Evolutionary conservation across 108 stramenopile species (phyloP), one percentile per base, ranked within the genome.

Genomic region (Discostella stelligeroides): DNA sequence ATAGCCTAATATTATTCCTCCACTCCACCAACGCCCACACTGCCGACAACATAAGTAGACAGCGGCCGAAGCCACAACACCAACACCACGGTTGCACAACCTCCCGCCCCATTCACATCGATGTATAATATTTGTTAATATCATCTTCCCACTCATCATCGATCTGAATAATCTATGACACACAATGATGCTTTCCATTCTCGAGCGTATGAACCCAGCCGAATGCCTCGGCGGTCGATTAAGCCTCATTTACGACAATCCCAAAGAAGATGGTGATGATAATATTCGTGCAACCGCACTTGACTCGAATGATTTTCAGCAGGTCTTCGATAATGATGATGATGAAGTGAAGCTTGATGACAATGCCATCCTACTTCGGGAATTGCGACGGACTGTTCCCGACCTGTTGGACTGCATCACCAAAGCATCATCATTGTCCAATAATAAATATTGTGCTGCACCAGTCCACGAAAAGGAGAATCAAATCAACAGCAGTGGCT

Each of bases 401-500:
- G 53, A 69, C 1, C 63, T 63, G 27, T 51, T 76, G 15, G 46
- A 56, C 18, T 63, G 60, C 53, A 69, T 76, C 6, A 24, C 63
- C 23, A 40, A n/a, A n/a, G n/a, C n/a, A n/a, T n/a, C n/a, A n/a
- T n/a, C n/a, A n/a, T n/a, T n/a, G n/a, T n/a, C n/a, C n/a, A n/a
- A n/a, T n/a, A n/a, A n/a, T n/a, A n/a, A n/a, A 64, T 0, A 63
- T 24, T 15, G 29, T 29, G 15, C 56, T 63, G 15, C 17, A 27
- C 54, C 43, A 67, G 5, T 37, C 58, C 21, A 27, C 25, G 27
- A 43, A 42, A 15, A 75, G 61, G 40, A 5, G 24, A 38, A 41
- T 48, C 29, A 46, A 34, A 6, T 55, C 41, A 38, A 63, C 15
- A 37, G 21, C 20, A 63, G 57, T 45, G 13, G 0, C 5, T 63